Conservation (phyloP, 768 basidiomycete species). For the Lactifluus hygrophoroides region DNA sequence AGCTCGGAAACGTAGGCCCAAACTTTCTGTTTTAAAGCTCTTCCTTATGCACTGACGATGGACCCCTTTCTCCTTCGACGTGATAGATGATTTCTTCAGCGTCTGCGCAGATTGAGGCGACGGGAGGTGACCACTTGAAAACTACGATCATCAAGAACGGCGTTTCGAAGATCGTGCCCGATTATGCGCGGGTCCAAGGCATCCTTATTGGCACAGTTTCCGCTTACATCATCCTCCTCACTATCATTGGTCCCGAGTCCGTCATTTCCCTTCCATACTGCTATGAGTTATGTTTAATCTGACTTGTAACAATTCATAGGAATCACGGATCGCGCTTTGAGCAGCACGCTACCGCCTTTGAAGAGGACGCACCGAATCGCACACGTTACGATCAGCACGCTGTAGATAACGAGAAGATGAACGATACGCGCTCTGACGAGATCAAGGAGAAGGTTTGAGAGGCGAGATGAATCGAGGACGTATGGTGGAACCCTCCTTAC, state of each 20-base stretch:
- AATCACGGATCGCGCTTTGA: constrained; percentile 3
- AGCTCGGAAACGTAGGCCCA: constrained; percentile 31
- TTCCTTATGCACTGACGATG: neutral
- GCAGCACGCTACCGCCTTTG: neutral
- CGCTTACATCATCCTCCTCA: constrained; percentile 66
- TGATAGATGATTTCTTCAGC: constrained; percentile 36
- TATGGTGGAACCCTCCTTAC: neutral
- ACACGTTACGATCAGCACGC: neutral
- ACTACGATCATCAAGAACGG: constrained; percentile 15
- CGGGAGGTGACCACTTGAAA: constrained; percentile 22
- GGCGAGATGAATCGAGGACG: too few species aligned
- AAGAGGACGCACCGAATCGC: neutral
- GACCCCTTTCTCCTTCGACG: neutral
- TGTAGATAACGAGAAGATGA: neutral
- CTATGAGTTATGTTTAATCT: neutral
- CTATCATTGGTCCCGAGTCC: constrained; percentile 71
- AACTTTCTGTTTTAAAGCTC: too few species aligned
- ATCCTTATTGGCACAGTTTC: constrained; percentile 85
- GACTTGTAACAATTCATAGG: neutral
- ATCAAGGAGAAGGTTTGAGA: neutral
- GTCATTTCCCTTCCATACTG: constrained; percentile 23
- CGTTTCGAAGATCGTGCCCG: constrained; percentile 24
- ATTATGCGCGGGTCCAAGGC: constrained; percentile 63
- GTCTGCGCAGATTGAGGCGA: constrained; percentile 42
- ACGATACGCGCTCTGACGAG: neutral